Percentiles rank a stretch among this genome's conserved stretches.
Conservation (phyloP, 1,284 basidiomycete genomes). For the Fomitopsis palustris region DNA sequence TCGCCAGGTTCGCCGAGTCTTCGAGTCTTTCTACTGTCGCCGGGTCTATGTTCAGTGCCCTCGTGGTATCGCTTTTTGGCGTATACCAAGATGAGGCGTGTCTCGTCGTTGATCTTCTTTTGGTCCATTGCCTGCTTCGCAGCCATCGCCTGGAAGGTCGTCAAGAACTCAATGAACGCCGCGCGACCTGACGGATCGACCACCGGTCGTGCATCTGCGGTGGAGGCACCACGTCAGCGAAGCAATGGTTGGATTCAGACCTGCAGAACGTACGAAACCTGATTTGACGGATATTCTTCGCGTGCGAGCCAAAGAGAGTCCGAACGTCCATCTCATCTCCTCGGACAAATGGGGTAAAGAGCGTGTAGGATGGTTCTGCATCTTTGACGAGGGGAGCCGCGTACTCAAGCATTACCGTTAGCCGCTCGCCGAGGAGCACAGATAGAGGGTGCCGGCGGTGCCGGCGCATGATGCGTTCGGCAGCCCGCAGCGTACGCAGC, state of each 20-base stretch:
- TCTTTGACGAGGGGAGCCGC: not conserved
- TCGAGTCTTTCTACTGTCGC: not conserved
- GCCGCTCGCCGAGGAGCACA: not conserved
- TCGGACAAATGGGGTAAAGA: constrained; percentile 1
- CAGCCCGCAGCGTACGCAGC: not conserved
- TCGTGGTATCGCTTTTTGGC: not conserved
- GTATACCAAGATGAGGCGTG: not conserved
- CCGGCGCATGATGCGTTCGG: not conserved
- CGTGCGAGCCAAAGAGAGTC: constrained; percentile 1
- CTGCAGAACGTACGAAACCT: constrained; percentile 1
- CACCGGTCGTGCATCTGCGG: not conserved
- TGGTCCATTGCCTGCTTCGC: constrained; percentile 5
- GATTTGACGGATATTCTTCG: constrained; percentile 1
- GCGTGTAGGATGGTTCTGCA: not conserved
- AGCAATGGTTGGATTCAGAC: not conserved
- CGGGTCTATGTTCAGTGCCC: not conserved
- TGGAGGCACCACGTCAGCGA: not conserved
- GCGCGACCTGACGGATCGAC: not conserved
- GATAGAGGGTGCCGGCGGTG: not conserved
- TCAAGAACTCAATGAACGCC: constrained; percentile 6
- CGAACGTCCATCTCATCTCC: constrained; percentile 3
- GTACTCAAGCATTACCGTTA: constrained; percentile 1
- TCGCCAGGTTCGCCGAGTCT: not conserved
- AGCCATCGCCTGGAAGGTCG: not conserved
- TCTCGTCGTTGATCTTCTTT: not conserved